Evolutionary conservation across 2,329 filamentous ascomycete species (phyloP).

Genomic region (Chaetomiaceae sp.): DNA sequence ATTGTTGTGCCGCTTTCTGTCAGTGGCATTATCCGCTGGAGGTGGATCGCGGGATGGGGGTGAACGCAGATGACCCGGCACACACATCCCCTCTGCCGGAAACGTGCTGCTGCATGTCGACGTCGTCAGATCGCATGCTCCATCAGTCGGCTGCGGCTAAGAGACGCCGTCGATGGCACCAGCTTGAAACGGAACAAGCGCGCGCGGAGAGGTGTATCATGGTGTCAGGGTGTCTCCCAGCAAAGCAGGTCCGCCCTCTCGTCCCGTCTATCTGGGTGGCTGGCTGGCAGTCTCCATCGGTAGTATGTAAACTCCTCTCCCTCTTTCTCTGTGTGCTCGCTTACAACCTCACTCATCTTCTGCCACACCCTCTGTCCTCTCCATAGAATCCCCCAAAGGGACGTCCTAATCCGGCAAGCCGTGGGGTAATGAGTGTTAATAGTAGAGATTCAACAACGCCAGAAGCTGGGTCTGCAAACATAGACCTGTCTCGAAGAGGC

Average conservation of each 20-base stretch:
- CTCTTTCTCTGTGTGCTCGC: too few relatives aligned
- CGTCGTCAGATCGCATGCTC: slow-evolving; percentile 15
- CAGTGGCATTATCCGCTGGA: slow-evolving; percentile 4
- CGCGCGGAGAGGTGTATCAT: slow-evolving; percentile 17
- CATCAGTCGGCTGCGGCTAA: slow-evolving; percentile 19
- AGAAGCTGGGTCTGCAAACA: slow-evolving; percentile 3
- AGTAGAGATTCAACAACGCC: neutral
- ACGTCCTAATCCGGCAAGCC: slow-evolving; percentile 23
- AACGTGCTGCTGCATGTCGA: slow-evolving; percentile 16
- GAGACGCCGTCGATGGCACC: slow-evolving; percentile 19
- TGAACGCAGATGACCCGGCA: slow-evolving; percentile 1
- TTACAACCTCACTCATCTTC: neutral
- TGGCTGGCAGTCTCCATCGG: slow-evolving; percentile 3
- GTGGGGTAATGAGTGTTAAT: slow-evolving; percentile 15
- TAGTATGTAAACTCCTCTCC: too few relatives aligned
- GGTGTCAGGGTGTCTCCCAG: too few relatives aligned
- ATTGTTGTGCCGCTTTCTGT: slow-evolving; percentile 18
- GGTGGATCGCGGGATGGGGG: neutral
- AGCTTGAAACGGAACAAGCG: slow-evolving; percentile 30
- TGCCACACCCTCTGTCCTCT: slow-evolving; percentile 15
- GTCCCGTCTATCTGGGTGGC: slow-evolving; percentile 15
- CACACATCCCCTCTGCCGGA: neutral
- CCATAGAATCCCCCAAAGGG: slow-evolving; percentile 3
- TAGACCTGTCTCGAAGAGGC: neutral
- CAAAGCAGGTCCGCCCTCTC: neutral